Evolutionary conservation across 768 basidiomycete genomes (phyloP).

Genomic region (Amanita subjunquillea): DNA sequence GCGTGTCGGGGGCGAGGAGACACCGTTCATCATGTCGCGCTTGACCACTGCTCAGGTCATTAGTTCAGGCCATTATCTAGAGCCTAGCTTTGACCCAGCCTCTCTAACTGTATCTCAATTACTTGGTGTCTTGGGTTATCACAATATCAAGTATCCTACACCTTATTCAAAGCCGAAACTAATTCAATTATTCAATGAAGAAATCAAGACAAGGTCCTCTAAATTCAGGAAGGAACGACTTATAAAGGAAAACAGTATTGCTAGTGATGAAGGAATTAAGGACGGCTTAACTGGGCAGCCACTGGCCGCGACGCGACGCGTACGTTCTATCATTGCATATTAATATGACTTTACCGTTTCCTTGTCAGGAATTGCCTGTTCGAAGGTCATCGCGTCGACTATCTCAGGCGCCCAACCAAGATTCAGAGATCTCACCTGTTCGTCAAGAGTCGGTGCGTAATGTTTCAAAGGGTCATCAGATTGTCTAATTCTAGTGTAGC

Average conservation of each 20-base stretch:
- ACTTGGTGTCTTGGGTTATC: conserved; percentile 66
- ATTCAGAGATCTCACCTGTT: conserved; percentile 20
- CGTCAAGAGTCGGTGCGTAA: conserved; percentile 48
- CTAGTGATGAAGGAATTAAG: conserved; percentile 76
- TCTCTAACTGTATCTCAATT: conserved; percentile 75
- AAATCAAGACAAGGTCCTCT: conserved; percentile 50
- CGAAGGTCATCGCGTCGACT: conserved; percentile 57
- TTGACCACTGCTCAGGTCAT: conserved; percentile 75
- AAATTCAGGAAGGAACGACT: conserved; percentile 56
- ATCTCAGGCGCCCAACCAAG: conserved; percentile 47
- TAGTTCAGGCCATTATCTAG: conserved; percentile 64
- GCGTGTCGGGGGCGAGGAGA: neutral
- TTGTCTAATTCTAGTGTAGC: conserved; percentile 25
- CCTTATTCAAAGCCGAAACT: conserved; percentile 73
- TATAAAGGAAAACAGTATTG: conserved; percentile 55
- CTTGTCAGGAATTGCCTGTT: conserved; percentile 16
- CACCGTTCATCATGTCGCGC: conserved; percentile 48
- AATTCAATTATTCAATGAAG: conserved; percentile 65
- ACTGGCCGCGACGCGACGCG: conserved; percentile 38
- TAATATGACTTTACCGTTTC: neutral
- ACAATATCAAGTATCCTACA: conserved; percentile 64
- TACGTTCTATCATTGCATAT: conserved; percentile 12
- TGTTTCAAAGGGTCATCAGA: conserved; percentile 6
- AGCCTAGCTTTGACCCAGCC: conserved; percentile 66
- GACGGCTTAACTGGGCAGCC: conserved; percentile 77